Base-by-base conservation (phyloP, 257 asterid species). In the Prunella vulgaris region DNA sequence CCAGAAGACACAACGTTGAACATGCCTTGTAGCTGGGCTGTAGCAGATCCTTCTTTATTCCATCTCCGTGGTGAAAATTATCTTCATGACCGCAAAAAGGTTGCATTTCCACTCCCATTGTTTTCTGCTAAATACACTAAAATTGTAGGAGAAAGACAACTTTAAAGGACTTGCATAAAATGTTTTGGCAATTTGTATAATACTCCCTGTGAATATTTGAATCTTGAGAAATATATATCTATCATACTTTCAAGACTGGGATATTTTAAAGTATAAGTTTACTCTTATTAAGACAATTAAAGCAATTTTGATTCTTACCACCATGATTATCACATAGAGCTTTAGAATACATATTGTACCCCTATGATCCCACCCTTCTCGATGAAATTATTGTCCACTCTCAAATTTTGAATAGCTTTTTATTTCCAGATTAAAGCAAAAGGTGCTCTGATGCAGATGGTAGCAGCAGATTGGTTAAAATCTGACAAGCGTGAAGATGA, bases 391-490 rank as follows among this genome's bases (percentile, higher is more conserved):
- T 18, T 22, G 12, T 38, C 76, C 69, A 5, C 25, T 60, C 49
- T 80, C 60, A 22, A 18, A 30, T 62, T 60, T 61, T 62, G 21
- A 18, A 65, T 32, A 27, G 52, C 51, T 22, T 5, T 38, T 6
- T 68, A 17, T 68, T 51, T 54, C 53, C 83, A 92, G 95, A 76
- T 90, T 57, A 87, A 84, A 77, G 92, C 96, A 33, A 87, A 83
- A 71, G 80, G 80, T 64, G 83, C 88, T 37, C 76, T 87, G 85
- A 79, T 88, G 90, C 83, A 86, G 70, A 60, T 92, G 85, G 90
- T 89, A 51, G 96, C 79, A 64, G 96, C 95, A 7, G 98, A 92
- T 70, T 92, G 96, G 95, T 77, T 92, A 67, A 86, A 79, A 74
- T 92, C 96, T 3, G 80, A 83, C 52, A 82, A 74, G 49, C 94